Evolutionary conservation across 805 yeast species (phyloP).

Genomic region (Candida ipomoeae): DNA sequence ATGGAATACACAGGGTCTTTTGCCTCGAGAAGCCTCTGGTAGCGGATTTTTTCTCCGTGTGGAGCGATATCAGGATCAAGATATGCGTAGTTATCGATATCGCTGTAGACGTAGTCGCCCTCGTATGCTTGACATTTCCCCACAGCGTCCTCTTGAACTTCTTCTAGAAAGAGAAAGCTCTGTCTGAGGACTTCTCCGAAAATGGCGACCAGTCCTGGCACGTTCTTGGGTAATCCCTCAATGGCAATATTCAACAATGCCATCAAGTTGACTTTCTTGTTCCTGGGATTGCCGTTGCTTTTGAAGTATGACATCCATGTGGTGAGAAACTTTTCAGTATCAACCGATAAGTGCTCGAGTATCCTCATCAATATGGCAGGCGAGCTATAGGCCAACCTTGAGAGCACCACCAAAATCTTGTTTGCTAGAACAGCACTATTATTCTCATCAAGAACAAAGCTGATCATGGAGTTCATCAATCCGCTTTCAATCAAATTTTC

Average conservation of each 20-base stretch:
- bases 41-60: constrained; percentile 40
- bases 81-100: constrained; percentile 40
- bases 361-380: constrained; percentile 33
- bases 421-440: constrained; percentile 39
- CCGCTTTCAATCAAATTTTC: constrained; percentile 40
- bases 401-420: constrained; percentile 34
- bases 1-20: constrained; percentile 40
- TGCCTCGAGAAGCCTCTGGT: constrained; percentile 27
- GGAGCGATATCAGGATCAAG: constrained; percentile 39
- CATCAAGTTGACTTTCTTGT: constrained; percentile 62
- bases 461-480: constrained; percentile 39
- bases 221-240: constrained; percentile 25
- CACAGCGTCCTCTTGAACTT: constrained; percentile 53
- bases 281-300: constrained; percentile 69
- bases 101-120: constrained; percentile 36
- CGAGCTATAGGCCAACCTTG: constrained; percentile 33
- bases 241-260: constrained; percentile 54
- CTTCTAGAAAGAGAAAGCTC: constrained; percentile 58
- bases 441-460: constrained; percentile 39
- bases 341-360: constrained; percentile 26
- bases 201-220: constrained; percentile 12
- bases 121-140: constrained; percentile 36
- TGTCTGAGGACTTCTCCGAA: constrained; percentile 29
- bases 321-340: constrained; percentile 22
- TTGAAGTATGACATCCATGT: constrained; percentile 40